phyloP scores from a whole-genome alignment of 257 asterid genomes.

The Jasminum sambac region DNA sequence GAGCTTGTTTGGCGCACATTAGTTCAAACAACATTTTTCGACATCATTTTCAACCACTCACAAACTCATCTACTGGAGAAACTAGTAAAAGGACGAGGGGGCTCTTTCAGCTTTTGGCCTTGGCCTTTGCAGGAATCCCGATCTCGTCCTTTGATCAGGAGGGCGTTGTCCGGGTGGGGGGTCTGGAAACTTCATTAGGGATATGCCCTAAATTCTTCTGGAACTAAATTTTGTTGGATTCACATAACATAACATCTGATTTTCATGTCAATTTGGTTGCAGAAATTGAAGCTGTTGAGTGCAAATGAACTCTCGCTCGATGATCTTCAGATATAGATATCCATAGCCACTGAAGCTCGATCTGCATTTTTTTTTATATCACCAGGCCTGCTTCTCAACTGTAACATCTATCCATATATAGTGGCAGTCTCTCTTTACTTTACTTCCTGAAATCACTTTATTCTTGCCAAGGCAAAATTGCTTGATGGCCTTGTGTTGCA shows the following conservation, averaged over 20 bases:
- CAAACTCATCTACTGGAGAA: background rate
- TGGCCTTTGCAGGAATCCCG: background rate
- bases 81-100: background rate
- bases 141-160: background rate
- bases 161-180: background rate
- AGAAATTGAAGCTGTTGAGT: constrained; percentile 85
- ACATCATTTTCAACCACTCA: too few species aligned
- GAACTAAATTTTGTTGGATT: background rate
- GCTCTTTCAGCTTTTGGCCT: background rate
- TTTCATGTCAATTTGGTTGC: constrained; percentile 30
- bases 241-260: background rate
- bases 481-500: background rate
- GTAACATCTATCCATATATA: constrained; percentile 31
- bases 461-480: background rate
- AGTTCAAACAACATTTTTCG: too few species aligned
- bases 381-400: constrained; percentile 28
- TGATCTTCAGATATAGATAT: constrained; percentile 73
- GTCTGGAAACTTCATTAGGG: background rate
- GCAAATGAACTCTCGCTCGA: constrained; percentile 75
- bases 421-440: constrained; percentile 22
- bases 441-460: constrained; percentile 9
- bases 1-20: too few species aligned
- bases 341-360: constrained; percentile 30
- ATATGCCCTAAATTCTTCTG: background rate
- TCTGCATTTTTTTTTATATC: constrained; percentile 21